Percentiles rank a stretch among this genome's conserved stretches.
Evolutionary conservation across 108 stramenopile genomes (phyloP).

Genomic region (Skeletonema potamos): DNA sequence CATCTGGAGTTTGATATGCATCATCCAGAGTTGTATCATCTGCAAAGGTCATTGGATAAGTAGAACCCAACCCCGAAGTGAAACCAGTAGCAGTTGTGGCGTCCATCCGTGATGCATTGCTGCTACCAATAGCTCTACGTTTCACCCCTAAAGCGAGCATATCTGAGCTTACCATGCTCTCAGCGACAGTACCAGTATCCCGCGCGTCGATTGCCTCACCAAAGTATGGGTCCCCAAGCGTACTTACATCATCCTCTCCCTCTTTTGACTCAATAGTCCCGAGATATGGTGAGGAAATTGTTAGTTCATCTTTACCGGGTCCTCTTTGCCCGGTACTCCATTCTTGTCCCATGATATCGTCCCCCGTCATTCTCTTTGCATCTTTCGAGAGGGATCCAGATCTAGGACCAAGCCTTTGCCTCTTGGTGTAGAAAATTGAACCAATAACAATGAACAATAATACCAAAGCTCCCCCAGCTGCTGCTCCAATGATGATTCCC

Average conservation of each 20-base stretch:
- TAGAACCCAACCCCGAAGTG: not conserved
- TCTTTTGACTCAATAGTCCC: conserved; percentile 46
- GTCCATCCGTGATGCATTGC: conserved; percentile 25
- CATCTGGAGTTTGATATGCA: conserved; percentile 24
- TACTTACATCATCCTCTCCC: conserved; percentile 82
- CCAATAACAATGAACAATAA: conserved; percentile 8
- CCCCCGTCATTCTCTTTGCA: not conserved
- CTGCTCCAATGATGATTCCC: conserved; percentile 22
- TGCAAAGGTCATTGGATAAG: conserved; percentile 23
- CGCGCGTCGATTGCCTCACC: conserved; percentile 50
- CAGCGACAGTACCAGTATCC: conserved; percentile 26
- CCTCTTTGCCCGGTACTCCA: not conserved
- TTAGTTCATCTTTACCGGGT: not conserved
- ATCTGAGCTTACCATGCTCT: conserved; percentile 32
- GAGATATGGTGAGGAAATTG: conserved; percentile 17
- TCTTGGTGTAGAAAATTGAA: conserved; percentile 3
- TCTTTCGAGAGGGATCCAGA: not conserved
- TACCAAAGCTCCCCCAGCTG: conserved; percentile 17
- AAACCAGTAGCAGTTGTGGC: conserved; percentile 9
- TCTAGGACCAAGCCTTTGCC: not conserved
- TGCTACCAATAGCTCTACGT: conserved; percentile 22
- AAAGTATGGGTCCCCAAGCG: conserved; percentile 81
- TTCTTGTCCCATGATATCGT: not conserved
- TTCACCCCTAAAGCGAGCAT: conserved; percentile 10
- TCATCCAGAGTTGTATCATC: conserved; percentile 45